Evolutionary conservation across 2,329 filamentous ascomycete species (phyloP).

Genomic region (Sporothrix protearum): DNA sequence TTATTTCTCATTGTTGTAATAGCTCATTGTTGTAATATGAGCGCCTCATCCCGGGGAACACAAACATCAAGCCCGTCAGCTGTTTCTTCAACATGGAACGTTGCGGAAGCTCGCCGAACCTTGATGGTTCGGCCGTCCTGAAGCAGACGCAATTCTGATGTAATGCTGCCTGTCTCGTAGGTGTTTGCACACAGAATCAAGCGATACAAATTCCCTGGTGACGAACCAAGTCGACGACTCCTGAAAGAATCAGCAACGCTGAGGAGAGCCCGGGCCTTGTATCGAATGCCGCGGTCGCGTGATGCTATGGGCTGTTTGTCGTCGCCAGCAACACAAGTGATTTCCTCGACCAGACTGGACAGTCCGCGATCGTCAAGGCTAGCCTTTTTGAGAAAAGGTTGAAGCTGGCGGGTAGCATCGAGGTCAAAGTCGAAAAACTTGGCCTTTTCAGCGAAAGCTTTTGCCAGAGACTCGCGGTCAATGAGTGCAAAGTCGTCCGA

Average conservation of each 20-base stretch:
- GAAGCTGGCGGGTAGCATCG: conserved; percentile 34
- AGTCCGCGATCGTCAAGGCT: conserved; percentile 35
- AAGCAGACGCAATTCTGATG: conserved; percentile 31
- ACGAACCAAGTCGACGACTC: conserved; percentile 27
- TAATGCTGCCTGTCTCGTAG: conserved; percentile 36
- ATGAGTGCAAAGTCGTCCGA: conserved; percentile 35
- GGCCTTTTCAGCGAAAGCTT: conserved; percentile 32
- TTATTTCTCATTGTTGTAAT: too few species aligned
- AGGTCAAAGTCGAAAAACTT: conserved; percentile 39
- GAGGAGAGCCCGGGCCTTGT: conserved; percentile 32
- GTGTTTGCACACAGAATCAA: conserved; percentile 30
- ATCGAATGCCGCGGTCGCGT: conserved; percentile 32
- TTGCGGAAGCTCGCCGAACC: neutral
- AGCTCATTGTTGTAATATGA: too few species aligned
- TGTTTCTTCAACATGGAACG: conserved; percentile 2
- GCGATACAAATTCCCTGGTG: neutral
- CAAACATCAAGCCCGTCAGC: conserved; percentile 33
- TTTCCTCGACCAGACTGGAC: conserved; percentile 36
- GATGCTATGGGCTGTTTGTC: conserved; percentile 28
- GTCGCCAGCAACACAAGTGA: conserved; percentile 32
- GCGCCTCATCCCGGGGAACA: conserved; percentile 33
- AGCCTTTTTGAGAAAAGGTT: conserved; percentile 37
- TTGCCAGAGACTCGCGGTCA: conserved; percentile 34
- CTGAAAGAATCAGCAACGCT: conserved; percentile 32
- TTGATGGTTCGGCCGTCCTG: conserved; percentile 30